A percentile compares a stretch with the other conserved stretches of the same genome.
These are phyloP conservation scores for Fraxinus velutina DNA, from an alignment of 305 asterid species.

Conservation along the genomic window DNA sequence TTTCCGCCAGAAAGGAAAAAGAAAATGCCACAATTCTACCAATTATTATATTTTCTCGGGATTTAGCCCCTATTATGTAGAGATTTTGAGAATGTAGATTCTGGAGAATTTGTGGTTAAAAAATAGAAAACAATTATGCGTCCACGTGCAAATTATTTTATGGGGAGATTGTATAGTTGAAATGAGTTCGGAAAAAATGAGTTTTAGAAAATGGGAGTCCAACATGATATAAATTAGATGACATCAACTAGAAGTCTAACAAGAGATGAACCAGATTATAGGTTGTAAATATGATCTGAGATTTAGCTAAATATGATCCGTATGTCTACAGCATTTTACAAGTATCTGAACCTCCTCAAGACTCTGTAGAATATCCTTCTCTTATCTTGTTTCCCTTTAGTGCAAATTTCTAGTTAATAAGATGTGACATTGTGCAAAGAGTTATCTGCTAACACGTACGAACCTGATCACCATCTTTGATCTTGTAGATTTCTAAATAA, in stretches of 20 bases:
- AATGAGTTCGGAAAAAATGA: neutral
- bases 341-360: neutral
- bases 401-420: neutral
- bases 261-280: neutral
- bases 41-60: neutral
- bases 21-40: neutral
- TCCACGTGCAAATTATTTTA: neutral
- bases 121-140: neutral
- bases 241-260: neutral
- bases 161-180: neutral
- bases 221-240: neutral
- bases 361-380: neutral
- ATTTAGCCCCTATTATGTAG: neutral
- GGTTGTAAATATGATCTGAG: neutral
- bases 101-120: neutral
- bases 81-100: neutral
- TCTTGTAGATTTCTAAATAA: constrained; percentile 52
- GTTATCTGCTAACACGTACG: neutral
- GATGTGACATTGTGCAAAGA: neutral
- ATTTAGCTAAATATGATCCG: neutral
- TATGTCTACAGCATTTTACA: neutral
- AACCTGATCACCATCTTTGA: constrained; percentile 85
- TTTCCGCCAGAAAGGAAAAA: neutral
- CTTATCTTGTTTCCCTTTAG: neutral
- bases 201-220: neutral